Evolutionary conservation across 2,329 filamentous ascomycete species (phyloP), one percentile per base, ranked within the genome.

Genomic region (Cordyceps cateniannulata): DNA sequence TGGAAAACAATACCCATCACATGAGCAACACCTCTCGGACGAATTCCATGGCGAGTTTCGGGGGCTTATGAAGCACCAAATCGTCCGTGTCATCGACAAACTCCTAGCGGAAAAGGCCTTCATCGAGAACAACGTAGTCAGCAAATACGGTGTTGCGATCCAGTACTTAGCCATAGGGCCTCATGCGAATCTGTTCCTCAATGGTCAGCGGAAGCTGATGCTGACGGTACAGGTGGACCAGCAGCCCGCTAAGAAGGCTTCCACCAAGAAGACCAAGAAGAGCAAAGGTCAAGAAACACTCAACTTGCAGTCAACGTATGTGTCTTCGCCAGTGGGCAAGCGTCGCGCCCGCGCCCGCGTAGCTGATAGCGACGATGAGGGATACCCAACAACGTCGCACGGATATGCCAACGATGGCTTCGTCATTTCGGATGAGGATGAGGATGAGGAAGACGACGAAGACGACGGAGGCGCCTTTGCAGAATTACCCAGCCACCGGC

Each of bases 51-150:
- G 91, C 16, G 80, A 82, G 47, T 92, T 89, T 16, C 85, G 82
- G 63, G 78, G 84, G 18, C 75, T 96, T 66, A 86, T 88, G 62
- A 85, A 88, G 67, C 85, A 87, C 40, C 90, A 96, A 68, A 81
- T 92, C 14, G 89, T 96, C 69, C 87, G 92, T 44, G 80, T 98
- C n/a, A 91, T 97, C 67, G 85, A 91, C 69, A 81, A 84, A 52
- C 79, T 99, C 10, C 76, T 90, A 8, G 83, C 83, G 5, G 89
- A 96, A 68, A 87, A 88, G 49, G 90, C 87, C 6, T 76, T 99
- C 27, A 73, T 72, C 16, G 91, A 97, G 73, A 77, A 87, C 38
- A 90, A 91, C 69, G 67, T 73, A 14, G 73, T 75, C 44, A 71
- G 71, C 32, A 71, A 67, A n/a, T 69, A 75, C 61, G 84, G 84